Evolutionary conservation across 148 eudicot genomes (phyloP).

Genomic region (Pouteria glomerata): DNA sequence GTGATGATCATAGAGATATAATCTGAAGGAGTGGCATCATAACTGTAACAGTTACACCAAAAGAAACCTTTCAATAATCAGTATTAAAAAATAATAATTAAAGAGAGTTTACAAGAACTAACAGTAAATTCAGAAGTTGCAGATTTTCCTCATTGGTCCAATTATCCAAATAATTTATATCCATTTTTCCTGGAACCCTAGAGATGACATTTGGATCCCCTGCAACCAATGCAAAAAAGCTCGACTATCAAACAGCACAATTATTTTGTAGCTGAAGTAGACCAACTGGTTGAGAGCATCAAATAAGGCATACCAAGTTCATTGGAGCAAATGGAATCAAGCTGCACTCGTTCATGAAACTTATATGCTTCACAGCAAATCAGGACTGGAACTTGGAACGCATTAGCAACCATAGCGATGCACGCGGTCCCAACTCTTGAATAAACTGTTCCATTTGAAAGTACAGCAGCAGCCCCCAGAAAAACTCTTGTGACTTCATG

Average conservation of each 20-base stretch:
- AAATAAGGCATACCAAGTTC: conserved; percentile 66
- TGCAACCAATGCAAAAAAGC: conserved; percentile 19
- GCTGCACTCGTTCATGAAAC: conserved; percentile 88
- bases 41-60: conserved; percentile 39
- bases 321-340: conserved; percentile 88
- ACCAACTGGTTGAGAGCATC: not conserved
- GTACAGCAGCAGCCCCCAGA: conserved; percentile 80
- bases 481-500: conserved; percentile 81
- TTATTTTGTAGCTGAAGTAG: not conserved
- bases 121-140: conserved; percentile 79
- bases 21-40: conserved; percentile 86
- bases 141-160: conserved; percentile 55
- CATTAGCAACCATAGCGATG: conserved; percentile 97
- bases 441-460: conserved; percentile 84
- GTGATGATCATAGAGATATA: conserved; percentile 79
- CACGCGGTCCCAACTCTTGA: conserved; percentile 87
- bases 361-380: conserved; percentile 94
- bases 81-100: not conserved
- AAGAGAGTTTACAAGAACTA: conserved; percentile 22
- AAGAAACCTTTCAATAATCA: conserved; percentile 6
- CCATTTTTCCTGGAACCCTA: conserved; percentile 59
- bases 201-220: conserved; percentile 77
- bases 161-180: conserved; percentile 47
- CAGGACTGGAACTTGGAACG: conserved; percentile 75
- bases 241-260: not conserved